Evolutionary conservation across 202 grass and related monocot species (phyloP).

Genomic region (Panicum virgatum): DNA sequence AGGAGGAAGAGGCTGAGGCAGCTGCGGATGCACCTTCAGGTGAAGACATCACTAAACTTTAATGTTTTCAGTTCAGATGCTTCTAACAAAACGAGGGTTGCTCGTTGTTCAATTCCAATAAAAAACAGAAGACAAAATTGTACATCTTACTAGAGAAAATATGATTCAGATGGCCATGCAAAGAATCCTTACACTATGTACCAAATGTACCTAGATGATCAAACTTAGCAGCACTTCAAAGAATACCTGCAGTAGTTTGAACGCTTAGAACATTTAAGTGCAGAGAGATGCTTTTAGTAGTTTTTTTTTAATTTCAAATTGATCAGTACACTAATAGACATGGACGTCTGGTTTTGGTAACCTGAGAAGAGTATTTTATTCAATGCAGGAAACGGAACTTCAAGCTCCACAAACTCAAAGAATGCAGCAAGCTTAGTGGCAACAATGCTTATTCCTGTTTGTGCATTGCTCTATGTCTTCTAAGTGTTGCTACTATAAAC

Average conservation of each 20-base stretch:
- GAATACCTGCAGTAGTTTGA: not conserved
- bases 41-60: conserved; percentile 22
- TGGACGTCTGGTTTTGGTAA: not conserved
- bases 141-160: not conserved
- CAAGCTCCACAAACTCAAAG: conserved; percentile 41
- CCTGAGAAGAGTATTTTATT: conserved; percentile 11
- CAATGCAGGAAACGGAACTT: conserved; percentile 42
- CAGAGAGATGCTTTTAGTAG: not conserved
- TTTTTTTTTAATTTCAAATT: conserved; percentile 1
- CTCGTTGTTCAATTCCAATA: conserved; percentile 3
- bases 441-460: conserved; percentile 26
- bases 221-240: conserved; percentile 10
- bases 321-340: not conserved
- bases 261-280: not conserved
- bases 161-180: conserved; percentile 3
- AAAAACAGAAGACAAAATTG: conserved; percentile 10
- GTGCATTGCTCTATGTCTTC: conserved; percentile 41
- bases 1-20: not conserved
- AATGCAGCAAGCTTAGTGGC: conserved; percentile 39
- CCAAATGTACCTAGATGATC: not conserved
- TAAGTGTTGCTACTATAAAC: conserved; percentile 27
- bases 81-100: not conserved
- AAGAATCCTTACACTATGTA: not conserved
- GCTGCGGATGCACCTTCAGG: conserved; percentile 35
- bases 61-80: conserved; percentile 16